phyloP scores from a whole-genome alignment of 257 asterid genomes.

The Ehretia macrophylla region DNA sequence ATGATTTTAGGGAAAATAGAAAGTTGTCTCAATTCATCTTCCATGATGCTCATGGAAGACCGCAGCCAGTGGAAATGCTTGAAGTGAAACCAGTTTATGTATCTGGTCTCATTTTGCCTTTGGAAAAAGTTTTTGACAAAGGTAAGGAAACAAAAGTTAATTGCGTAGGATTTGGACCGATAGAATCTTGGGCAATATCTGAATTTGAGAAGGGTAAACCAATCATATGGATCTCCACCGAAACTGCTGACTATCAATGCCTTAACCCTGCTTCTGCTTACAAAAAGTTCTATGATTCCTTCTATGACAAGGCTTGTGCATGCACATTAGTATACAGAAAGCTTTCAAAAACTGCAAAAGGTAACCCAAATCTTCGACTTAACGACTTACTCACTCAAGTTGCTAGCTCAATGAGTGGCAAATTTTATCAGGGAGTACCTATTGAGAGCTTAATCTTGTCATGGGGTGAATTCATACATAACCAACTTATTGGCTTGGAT shows the following conservation, averaged over 20 bases:
- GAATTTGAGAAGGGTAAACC: slow-evolving; percentile 20
- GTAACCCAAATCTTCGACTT: slow-evolving; percentile 14
- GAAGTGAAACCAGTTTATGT: slow-evolving; percentile 12
- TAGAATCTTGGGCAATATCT: slow-evolving; percentile 22
- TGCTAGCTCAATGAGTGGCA: slow-evolving; percentile 4
- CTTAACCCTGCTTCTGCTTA: slow-evolving; percentile 14
- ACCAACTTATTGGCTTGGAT: slow-evolving; percentile 19
- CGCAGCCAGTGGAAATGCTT: slow-evolving; percentile 14
- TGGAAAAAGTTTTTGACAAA: slow-evolving; percentile 8
- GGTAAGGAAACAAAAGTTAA: slow-evolving; percentile 8
- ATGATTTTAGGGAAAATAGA: slow-evolving; percentile 4
- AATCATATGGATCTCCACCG: slow-evolving; percentile 16
- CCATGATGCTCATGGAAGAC: slow-evolving; percentile 6
- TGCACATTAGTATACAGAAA: slow-evolving; percentile 12
- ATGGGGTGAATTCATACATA: slow-evolving; percentile 20
- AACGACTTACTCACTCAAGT: slow-evolving; percentile 6
- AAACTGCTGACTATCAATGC: slow-evolving; percentile 19
- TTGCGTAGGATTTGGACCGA: slow-evolving; percentile 18
- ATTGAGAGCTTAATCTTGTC: slow-evolving; percentile 5
- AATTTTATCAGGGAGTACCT: background rate
- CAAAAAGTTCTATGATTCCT: slow-evolving; percentile 5
- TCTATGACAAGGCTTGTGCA: slow-evolving; percentile 13
- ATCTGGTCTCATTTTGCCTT: slow-evolving; percentile 19
- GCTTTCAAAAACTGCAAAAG: slow-evolving; percentile 14
- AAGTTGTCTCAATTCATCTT: slow-evolving; percentile 14